Percentiles rank a stretch among this genome's conserved stretches.
These are phyloP conservation scores for Canavalia gladiata DNA, from an alignment of 306 rosid species.

Conservation along the genomic window DNA sequence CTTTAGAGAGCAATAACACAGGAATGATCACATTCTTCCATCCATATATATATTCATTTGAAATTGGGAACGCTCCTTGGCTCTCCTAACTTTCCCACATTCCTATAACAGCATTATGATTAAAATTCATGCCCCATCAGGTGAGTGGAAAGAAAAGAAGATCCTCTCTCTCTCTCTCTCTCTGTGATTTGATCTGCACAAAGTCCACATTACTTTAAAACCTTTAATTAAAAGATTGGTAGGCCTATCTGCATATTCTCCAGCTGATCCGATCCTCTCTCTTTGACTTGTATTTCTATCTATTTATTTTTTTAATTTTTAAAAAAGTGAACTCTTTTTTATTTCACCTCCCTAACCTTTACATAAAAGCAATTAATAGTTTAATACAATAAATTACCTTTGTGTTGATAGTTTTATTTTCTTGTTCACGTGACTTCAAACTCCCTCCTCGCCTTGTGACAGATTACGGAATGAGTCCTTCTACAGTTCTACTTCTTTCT, in stretches of 20 bases:
- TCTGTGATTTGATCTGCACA: conserved; percentile 30
- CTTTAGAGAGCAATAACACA: conserved; percentile 27
- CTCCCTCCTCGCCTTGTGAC: neutral
- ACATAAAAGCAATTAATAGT: neutral
- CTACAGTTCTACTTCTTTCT: neutral
- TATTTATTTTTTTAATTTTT: neutral
- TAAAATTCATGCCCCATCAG: conserved; percentile 13
- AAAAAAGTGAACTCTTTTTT: neutral
- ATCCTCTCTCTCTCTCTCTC: conserved; percentile 26
- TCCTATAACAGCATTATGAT: conserved; percentile 49
- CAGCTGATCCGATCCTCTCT: neutral
- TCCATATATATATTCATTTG: neutral
- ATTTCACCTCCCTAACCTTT: conserved; percentile 34
- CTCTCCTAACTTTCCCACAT: conserved; percentile 48
- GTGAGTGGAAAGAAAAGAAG: conserved; percentile 43
- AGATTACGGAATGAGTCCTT: neutral
- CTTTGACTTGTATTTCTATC: conserved; percentile 24
- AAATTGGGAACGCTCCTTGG: conserved; percentile 15
- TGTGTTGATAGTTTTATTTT: neutral
- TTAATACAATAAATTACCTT: conserved; percentile 18
- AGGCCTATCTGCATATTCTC: conserved; percentile 36
- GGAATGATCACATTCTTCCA: conserved; percentile 27
- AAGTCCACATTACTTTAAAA: conserved; percentile 29
- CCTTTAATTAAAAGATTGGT: conserved; percentile 27
- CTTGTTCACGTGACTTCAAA: conserved; percentile 7